These are phyloP conservation scores for Astrephomene gubernaculifera DNA, from an alignment of 139 green algal species.

Conservation along the genomic window DNA sequence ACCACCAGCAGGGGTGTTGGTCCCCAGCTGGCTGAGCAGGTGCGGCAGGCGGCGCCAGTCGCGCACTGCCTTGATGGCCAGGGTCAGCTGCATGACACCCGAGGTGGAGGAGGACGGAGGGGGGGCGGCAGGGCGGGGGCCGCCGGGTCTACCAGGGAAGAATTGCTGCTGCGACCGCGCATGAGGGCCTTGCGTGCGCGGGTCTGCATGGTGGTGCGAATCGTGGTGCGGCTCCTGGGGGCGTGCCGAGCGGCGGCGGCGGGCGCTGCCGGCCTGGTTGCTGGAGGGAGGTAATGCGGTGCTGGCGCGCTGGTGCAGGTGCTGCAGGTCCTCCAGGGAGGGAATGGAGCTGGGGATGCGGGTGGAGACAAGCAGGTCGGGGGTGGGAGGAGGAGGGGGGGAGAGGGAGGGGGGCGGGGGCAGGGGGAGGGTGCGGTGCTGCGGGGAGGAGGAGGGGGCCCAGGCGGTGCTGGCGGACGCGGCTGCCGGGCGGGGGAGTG, in stretches of 20 bases:
- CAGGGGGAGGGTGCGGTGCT: neutral
- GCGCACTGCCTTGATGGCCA: constrained; percentile 18
- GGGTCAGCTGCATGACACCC: constrained; percentile 12
- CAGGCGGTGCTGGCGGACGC: neutral
- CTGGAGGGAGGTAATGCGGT: neutral
- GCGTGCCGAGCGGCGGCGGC: neutral
- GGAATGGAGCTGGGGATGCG: constrained; percentile 25
- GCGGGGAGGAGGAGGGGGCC: neutral
- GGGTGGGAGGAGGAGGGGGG: neutral
- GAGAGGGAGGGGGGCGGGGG: neutral
- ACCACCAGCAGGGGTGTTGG: no score
- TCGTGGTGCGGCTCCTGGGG: neutral
- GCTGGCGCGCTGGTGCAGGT: neutral
- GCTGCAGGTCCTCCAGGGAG: constrained; percentile 14
- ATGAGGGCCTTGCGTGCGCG: neutral
- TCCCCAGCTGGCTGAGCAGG: constrained; percentile 9
- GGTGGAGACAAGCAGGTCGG: neutral
- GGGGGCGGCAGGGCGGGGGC: neutral
- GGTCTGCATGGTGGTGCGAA: neutral
- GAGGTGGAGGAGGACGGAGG: no score
- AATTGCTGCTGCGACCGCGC: neutral
- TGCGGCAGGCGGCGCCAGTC: constrained; percentile 41
- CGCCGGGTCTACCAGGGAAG: no score
- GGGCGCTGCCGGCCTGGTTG: neutral
- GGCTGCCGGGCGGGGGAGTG: neutral